Conservation (phyloP, 192 early-diverging fungal species). For the Endogone sp. region DNA sequence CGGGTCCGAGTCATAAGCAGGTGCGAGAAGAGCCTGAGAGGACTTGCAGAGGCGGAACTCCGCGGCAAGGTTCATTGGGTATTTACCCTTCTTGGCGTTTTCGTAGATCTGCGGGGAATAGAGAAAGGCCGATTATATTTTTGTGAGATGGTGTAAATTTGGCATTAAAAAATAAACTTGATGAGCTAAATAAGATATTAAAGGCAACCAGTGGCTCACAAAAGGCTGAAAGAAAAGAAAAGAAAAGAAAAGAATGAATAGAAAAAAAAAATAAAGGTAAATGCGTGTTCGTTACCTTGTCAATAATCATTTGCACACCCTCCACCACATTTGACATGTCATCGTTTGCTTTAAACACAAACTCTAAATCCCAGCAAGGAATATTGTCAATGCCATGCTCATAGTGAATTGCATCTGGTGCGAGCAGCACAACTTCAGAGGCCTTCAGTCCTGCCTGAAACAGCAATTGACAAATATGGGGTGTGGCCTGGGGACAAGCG, state of each 20-base stretch:
- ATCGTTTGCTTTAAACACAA: constrained; percentile 23
- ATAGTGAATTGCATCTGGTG: constrained; percentile 30
- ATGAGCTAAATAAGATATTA: not conserved
- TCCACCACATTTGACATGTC: constrained; percentile 26
- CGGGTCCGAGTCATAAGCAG: constrained; percentile 26
- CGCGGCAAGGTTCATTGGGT: constrained; percentile 18
- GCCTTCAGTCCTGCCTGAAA: not conserved
- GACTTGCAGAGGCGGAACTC: constrained; percentile 32
- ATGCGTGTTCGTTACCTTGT: constrained; percentile 5
- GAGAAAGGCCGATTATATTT: not conserved
- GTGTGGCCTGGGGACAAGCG: constrained; percentile 10
- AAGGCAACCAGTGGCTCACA: no score
- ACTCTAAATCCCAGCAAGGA: constrained; percentile 17
- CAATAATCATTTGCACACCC: constrained; percentile 10
- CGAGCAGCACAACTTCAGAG: not conserved
- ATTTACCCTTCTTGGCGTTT: constrained; percentile 10
- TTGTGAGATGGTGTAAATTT: not conserved
- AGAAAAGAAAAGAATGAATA: not conserved
- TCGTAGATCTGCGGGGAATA: constrained; percentile 17
- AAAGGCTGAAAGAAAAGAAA: no score
- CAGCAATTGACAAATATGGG: constrained; percentile 12
- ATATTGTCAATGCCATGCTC: constrained; percentile 16
- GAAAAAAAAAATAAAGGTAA: not conserved
- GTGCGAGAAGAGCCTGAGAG: constrained; percentile 15
- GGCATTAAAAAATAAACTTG: not conserved